Evolutionary conservation across 164 flowering plant species (phyloP).

Genomic region (Liriodendron chinense): DNA sequence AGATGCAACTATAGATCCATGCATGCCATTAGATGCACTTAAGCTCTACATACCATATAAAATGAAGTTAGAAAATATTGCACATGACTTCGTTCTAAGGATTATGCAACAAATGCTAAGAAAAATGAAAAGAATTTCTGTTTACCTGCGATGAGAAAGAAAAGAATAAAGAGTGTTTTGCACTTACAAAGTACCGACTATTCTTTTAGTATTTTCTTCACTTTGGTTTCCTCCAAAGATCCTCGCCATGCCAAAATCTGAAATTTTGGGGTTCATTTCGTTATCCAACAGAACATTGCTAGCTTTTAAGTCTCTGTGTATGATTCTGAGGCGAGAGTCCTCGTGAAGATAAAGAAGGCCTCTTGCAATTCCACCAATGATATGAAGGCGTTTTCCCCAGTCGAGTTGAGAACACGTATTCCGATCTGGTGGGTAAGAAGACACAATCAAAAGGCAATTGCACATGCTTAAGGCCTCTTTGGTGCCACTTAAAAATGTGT

Average conservation of each 20-base stretch:
- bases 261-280: constrained; percentile 47
- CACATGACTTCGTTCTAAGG: too few species aligned
- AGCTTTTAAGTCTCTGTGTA: constrained; percentile 61
- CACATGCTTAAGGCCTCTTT: too few species aligned
- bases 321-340: constrained; percentile 48
- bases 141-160: background rate
- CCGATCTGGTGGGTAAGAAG: background rate
- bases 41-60: background rate
- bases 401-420: constrained; percentile 8
- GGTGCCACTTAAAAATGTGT: too few species aligned
- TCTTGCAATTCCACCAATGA: constrained; percentile 41
- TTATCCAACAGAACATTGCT: constrained; percentile 53
- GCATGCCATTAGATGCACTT: background rate
- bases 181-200: constrained; percentile 48
- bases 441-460: too few species aligned
- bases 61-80: background rate
- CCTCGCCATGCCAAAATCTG: constrained; percentile 51
- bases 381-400: constrained; percentile 28
- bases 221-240: constrained; percentile 28
- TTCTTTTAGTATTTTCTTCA: constrained; percentile 20
- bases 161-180: background rate
- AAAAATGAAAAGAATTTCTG: background rate
- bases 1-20: background rate
- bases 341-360: constrained; percentile 64
- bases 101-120: background rate